A percentile compares a stretch with the other conserved stretches of the same genome.
Conservation (phyloP, 768 basidiomycete genomes). For the Floccularia luteovirens region DNA sequence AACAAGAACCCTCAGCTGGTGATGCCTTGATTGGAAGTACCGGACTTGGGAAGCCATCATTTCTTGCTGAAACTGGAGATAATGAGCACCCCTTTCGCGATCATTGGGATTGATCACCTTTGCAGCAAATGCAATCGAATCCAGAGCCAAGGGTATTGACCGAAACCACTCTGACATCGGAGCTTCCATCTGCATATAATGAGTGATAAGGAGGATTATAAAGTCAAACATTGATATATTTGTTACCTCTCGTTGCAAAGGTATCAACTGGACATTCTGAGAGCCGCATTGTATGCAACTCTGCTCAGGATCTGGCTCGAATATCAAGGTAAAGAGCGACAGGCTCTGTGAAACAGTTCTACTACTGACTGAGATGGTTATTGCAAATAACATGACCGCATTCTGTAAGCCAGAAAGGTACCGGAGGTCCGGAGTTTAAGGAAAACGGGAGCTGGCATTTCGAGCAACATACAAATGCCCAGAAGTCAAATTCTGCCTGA, state of each 20-base stretch:
- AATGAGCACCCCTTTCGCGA: slow-evolving; percentile 1
- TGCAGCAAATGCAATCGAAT: slow-evolving; percentile 56
- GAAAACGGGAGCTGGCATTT: slow-evolving; percentile 64
- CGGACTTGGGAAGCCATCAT: slow-evolving; percentile 62
- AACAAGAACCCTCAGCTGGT: slow-evolving; percentile 45
- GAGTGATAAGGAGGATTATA: background rate
- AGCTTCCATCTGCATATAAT: slow-evolving; percentile 51
- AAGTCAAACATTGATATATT: background rate
- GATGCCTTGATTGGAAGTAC: slow-evolving; percentile 49
- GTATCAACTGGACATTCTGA: slow-evolving; percentile 56
- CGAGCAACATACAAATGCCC: slow-evolving; percentile 73
- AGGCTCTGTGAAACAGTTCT: background rate
- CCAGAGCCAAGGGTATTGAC: slow-evolving; percentile 51
- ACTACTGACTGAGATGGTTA: slow-evolving; percentile 63
- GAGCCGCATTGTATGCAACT: slow-evolving; percentile 67
- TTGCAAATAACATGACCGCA: slow-evolving; percentile 87
- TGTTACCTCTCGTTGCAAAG: slow-evolving; percentile 68
- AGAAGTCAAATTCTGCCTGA: slow-evolving; percentile 53
- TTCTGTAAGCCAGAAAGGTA: slow-evolving; percentile 87
- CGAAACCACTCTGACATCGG: slow-evolving; percentile 84
- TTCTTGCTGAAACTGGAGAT: slow-evolving; percentile 71
- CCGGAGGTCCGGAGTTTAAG: slow-evolving; percentile 40
- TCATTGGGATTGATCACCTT: slow-evolving; percentile 36
- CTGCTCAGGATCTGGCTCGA: slow-evolving; percentile 55
- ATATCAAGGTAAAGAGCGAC: background rate